Conservation (phyloP, 768 basidiomycete species). For the Tremella mesenterica region DNA sequence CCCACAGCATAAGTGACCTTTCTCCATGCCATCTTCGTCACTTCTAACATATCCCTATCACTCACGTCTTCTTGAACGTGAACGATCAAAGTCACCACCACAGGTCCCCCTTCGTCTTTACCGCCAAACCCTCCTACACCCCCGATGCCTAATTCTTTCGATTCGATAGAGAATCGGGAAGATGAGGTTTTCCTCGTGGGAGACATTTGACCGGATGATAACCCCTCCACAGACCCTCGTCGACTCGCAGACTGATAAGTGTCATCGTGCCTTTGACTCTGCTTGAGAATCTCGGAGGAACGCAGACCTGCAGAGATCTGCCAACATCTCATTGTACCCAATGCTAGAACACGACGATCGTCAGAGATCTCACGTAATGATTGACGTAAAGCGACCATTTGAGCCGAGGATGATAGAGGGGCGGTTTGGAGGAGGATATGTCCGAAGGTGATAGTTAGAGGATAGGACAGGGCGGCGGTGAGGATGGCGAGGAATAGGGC, state of each 20-base stretch:
- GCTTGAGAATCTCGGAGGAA: neutral
- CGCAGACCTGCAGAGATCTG: slow-evolving; percentile 13
- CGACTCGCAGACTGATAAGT: too few relatives aligned
- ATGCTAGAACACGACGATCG: slow-evolving; percentile 34
- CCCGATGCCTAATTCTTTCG: too few relatives aligned
- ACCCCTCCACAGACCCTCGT: too few relatives aligned
- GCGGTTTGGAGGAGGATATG: slow-evolving; percentile 83
- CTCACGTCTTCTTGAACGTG: slow-evolving; percentile 13
- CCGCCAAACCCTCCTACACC: slow-evolving; percentile 9
- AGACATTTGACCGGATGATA: neutral
- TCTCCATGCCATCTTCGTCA: slow-evolving; percentile 19
- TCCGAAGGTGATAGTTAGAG: slow-evolving; percentile 72
- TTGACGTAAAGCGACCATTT: slow-evolving; percentile 73
- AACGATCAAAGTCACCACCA: slow-evolving; percentile 28
- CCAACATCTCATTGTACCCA: slow-evolving; percentile 26
- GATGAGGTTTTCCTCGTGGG: neutral
- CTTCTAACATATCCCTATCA: slow-evolving; percentile 31
- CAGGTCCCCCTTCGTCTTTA: slow-evolving; percentile 3
- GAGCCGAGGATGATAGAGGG: slow-evolving; percentile 51
- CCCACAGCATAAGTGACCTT: slow-evolving; percentile 7
- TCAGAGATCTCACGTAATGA: slow-evolving; percentile 65
- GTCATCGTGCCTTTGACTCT: neutral
- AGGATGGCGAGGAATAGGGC: slow-evolving; percentile 66
- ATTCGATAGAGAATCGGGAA: too few relatives aligned
- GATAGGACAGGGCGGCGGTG: slow-evolving; percentile 76